phyloP scores from a whole-genome alignment of 202 grass and related monocot genomes.

The Panicum virgatum region DNA sequence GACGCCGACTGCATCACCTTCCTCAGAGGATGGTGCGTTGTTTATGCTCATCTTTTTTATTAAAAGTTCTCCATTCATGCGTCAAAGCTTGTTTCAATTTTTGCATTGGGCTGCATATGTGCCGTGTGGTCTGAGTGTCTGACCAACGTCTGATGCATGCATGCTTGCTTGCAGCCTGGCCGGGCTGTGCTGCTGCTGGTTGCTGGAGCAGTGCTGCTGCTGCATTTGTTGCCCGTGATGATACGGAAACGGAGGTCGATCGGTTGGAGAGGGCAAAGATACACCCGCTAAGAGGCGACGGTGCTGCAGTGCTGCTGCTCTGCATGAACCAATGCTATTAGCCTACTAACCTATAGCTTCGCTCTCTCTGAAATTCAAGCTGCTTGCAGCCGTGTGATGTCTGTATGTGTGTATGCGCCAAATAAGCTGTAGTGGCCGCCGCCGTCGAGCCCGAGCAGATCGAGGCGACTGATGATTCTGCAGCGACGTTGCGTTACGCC shows the following conservation, averaged over 20 bases:
- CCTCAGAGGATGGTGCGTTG: conserved; percentile 64
- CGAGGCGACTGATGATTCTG: no score
- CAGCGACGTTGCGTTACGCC: no score
- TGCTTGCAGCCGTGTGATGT: no score
- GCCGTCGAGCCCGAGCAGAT: no score
- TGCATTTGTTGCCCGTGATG: conserved; percentile 21
- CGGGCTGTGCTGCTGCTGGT: conserved; percentile 56
- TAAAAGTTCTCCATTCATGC: not conserved
- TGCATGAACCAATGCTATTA: no score
- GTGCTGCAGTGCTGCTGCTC: no score
- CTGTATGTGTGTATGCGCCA: no score
- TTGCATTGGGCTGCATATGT: not conserved
- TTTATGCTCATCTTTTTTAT: not conserved
- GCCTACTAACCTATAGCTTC: no score
- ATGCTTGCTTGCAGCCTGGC: conserved; percentile 48
- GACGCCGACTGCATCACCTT: conserved; percentile 57
- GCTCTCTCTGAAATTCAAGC: no score
- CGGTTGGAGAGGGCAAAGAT: not conserved
- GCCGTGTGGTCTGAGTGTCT: no score
- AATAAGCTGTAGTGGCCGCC: no score
- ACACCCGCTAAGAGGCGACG: not conserved
- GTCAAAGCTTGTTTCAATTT: no score
- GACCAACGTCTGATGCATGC: not conserved
- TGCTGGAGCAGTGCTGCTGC: conserved; percentile 46
- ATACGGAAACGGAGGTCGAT: not conserved